phyloP scores from a whole-genome alignment of 2,329 filamentous ascomycete species.

The Whalleya microplaca region DNA sequence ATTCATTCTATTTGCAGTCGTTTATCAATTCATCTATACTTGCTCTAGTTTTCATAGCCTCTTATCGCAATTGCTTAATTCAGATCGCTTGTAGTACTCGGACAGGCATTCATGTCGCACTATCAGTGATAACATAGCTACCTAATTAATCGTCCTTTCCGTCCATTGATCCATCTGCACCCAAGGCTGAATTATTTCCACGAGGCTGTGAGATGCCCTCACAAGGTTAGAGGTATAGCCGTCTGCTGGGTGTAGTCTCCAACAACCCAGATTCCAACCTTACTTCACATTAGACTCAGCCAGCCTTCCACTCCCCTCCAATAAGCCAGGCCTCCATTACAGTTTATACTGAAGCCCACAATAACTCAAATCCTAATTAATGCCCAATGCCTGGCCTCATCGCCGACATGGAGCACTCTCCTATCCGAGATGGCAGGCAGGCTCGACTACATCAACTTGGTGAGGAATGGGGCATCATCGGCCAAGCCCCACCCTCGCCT shows the following conservation, averaged over 20 bases:
- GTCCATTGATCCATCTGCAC: too few relatives aligned
- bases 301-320: too few relatives aligned
- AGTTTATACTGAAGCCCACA: not conserved
- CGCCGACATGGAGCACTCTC: constrained; percentile 29
- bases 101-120: not conserved
- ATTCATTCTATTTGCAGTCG: not conserved
- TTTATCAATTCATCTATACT: not conserved
- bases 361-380: constrained; percentile 1
- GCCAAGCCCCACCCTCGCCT: constrained; percentile 44
- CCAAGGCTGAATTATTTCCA: not conserved
- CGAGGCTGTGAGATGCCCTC: not conserved
- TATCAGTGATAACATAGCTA: not conserved
- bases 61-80: not conserved
- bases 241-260: not conserved
- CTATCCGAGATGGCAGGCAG: constrained; percentile 43
- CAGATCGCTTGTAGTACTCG: not conserved
- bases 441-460: constrained; percentile 55
- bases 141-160: not conserved
- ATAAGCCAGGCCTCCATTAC: not conserved
- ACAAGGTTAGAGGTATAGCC: not conserved
- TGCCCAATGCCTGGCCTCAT: constrained; percentile 19
- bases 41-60: not conserved
- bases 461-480: constrained; percentile 52
- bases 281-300: not conserved
- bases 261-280: not conserved